A percentile compares a stretch with the other conserved stretches of the same genome.
These are phyloP conservation scores for Russula griseocarnosa DNA, from an alignment of 768 basidiomycete species.

Conservation along the genomic window DNA sequence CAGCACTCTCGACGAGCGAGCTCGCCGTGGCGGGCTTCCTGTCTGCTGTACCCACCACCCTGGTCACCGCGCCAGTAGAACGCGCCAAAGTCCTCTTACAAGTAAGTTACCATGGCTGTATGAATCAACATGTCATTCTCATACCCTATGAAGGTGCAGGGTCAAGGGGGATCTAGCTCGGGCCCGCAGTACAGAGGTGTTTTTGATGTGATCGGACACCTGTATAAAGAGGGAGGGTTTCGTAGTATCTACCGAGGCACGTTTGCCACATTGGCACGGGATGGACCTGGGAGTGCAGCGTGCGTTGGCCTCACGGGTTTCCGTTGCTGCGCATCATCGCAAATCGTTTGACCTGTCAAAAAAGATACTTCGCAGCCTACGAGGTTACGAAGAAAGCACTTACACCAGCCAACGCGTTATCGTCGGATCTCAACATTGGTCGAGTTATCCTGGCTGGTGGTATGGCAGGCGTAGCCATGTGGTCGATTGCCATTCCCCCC, in stretches of 20 bases:
- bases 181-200: constrained; percentile 83
- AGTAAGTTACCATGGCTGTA: constrained; percentile 39
- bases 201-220: constrained; percentile 79
- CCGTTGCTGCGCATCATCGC: constrained; percentile 6
- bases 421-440: constrained; percentile 76
- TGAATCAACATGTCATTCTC: neutral
- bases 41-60: constrained; percentile 86
- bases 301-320: constrained; percentile 42
- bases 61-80: constrained; percentile 94
- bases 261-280: constrained; percentile 87
- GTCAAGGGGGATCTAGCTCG: constrained; percentile 67
- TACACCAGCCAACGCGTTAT: constrained; percentile 75
- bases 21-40: constrained; percentile 92
- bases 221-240: constrained; percentile 92
- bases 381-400: constrained; percentile 87
- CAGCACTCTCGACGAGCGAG: constrained; percentile 65
- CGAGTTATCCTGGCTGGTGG: constrained; percentile 91
- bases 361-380: constrained; percentile 94
- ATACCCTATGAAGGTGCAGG: constrained; percentile 87
- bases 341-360: constrained; percentile 19
- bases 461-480: constrained; percentile 95
- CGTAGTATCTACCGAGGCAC: constrained; percentile 91
- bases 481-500: constrained; percentile 94
- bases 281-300: constrained; percentile 96
- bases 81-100: constrained; percentile 95